Conservation (phyloP, 805 yeast genomes). For the Wickerhamiella nectarea region DNA sequence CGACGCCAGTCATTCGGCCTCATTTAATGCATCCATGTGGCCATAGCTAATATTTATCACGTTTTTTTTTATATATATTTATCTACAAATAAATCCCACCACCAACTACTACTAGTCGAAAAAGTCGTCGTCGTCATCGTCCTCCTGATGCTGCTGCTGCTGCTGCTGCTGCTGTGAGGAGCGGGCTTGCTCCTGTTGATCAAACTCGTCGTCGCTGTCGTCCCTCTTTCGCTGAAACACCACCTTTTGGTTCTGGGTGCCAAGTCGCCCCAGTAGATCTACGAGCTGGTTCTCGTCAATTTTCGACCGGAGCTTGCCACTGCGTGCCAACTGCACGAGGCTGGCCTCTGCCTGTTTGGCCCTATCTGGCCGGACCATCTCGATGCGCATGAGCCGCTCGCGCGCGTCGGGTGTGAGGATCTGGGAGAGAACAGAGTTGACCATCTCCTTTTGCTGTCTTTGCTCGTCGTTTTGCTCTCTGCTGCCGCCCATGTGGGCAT, state of each 20-base stretch:
- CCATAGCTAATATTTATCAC: too few species aligned
- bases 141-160: slow-evolving; percentile 4
- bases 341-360: slow-evolving; percentile 81
- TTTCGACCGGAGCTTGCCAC: slow-evolving; percentile 64
- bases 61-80: too few species aligned
- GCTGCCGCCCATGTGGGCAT: slow-evolving; percentile 85
- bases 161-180: too few species aligned
- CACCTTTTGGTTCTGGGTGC: slow-evolving; percentile 31
- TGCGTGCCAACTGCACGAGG: slow-evolving; percentile 51
- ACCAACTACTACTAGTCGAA: slow-evolving; percentile 26
- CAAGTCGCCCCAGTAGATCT: slow-evolving; percentile 64
- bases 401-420: slow-evolving; percentile 72
- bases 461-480: slow-evolving; percentile 12
- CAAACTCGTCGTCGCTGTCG: slow-evolving; percentile 38
- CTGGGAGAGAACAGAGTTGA: slow-evolving; percentile 39
- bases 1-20: too few species aligned
- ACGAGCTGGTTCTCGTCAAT: slow-evolving; percentile 75
- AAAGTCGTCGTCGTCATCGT: slow-evolving; percentile 28
- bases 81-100: too few species aligned
- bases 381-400: slow-evolving; percentile 73
- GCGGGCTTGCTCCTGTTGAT: too few species aligned
- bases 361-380: slow-evolving; percentile 82
- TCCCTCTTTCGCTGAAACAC: slow-evolving; percentile 21
- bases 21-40: too few species aligned
- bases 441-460: slow-evolving; percentile 29